Base-by-base conservation (phyloP, 2,329 filamentous ascomycete species). In the Cytospora schulzeri region DNA sequence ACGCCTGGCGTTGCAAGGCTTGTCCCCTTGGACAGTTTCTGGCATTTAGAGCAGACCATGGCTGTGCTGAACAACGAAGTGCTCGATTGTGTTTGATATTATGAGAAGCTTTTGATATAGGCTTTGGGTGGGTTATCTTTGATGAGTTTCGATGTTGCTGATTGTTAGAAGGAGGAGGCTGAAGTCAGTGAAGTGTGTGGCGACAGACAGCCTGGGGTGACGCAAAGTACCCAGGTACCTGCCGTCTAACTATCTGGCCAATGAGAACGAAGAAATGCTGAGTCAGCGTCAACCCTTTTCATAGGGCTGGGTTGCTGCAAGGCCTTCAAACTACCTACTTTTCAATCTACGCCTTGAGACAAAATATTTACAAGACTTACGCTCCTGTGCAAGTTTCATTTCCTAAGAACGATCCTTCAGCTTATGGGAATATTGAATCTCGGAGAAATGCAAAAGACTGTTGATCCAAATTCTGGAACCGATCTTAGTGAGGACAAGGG, bases 21-120 rank as follows among this genome's bases (percentile, higher is more conserved):
- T 17, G 86, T 88, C 60, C 81, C 77, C 74, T 86, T 86, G 62
- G 83, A 77, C 60, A 85, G 81, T 74, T 87, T 88, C 70, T 87
- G 81, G 70, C 87, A 89, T 76, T 86, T 88, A 68, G 80, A 75
- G 78, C 87, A 89, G 65, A 89, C 87, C 87, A 88, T 88, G 38
- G 57, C 68, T 77, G 67, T 2, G n/a, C 22, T n/a, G 9, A 19
- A 51, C 6, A n/a, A 7, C 6, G 3, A 28, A 41, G 8, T 29
- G 12, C 2, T 35, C 19, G 52, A 57, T 66, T 68, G 29, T 60
- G 48, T 14, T 5, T n/a, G 31, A n/a, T 55, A n/a, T 24, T 7
- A 33, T 7, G 29, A 24, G 31, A 22, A n/a, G 8, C 4, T 14
- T 33, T 12, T 19, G 14, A 35, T 3, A 22, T n/a, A 22, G 7